Evolutionary conservation across 805 yeast species (phyloP), one percentile per base, ranked within the genome.

Genomic region (Kuraishia cidri): DNA sequence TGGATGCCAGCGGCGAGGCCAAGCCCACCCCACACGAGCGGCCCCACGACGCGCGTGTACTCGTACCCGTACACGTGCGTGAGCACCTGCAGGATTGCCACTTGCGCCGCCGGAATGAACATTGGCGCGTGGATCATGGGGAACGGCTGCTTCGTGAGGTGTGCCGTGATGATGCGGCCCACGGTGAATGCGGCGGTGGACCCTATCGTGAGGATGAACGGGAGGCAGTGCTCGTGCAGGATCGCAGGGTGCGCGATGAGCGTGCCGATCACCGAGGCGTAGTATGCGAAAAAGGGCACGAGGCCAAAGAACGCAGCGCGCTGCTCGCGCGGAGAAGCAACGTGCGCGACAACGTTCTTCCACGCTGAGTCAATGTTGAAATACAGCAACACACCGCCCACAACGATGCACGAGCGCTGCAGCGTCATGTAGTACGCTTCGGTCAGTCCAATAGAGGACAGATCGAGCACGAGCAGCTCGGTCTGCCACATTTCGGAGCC

Each of bases 151-250:
- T 69, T 59, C 1, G 96, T 84, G 43, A 90, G 71, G 54, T 88
- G 97, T 2, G 85, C 88, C 36, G 80, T 65, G 47, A 88, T 88
- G 40, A 88, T 85, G 50, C 92, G 73, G 4, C 97, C 97, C n/a
- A 90, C 97, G 3, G 75, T 64, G 47, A 83, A 80, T 1, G 97
- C 95, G 43, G 81, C 58, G 1, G 82, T 69, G 32, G 80, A 65
- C 1, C 94, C 94, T 46, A 83, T 75, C 19, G 88, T 71, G 30
- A 81, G 48, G 15, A 78, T 60, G 42, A 80, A 66, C 22, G 94
- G 81, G 32, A 69, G 54, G 1, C 69, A 65, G 42, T 58, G 58
- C 2, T 42, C 43, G 20, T 53, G 39, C 28, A 84, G 51, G 17
- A 74, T 57, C 14, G 66, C 60, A 6, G 88, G 76, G 51, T 72